These are phyloP conservation scores for Fragaria ananassa DNA, from an alignment of 306 rosid species.

Conservation along the genomic window DNA sequence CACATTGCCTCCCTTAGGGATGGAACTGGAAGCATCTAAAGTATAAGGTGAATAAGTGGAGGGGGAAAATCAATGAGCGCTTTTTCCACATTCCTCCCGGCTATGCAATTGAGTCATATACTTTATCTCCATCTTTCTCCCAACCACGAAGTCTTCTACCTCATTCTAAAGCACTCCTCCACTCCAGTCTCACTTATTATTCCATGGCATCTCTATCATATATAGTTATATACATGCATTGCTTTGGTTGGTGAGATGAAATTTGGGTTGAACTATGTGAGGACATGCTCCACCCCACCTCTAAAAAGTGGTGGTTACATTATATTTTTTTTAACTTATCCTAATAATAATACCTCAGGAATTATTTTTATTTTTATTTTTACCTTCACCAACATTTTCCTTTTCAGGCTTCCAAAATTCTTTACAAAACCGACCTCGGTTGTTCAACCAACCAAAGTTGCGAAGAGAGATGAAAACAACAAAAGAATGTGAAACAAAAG, in stretches of 20 bases:
- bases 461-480: neutral
- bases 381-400: conserved; percentile 19
- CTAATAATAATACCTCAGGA: neutral
- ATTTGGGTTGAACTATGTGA: neutral
- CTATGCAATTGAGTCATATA: neutral
- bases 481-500: neutral
- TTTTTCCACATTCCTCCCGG: neutral
- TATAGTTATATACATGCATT: neutral
- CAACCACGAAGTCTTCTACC: neutral
- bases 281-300: neutral
- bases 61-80: neutral
- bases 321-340: neutral
- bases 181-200: neutral
- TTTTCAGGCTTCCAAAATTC: conserved; percentile 14
- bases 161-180: neutral
- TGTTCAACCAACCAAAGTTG: conserved; percentile 17
- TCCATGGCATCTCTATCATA: neutral
- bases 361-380: too few relatives aligned
- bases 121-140: neutral
- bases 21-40: neutral
- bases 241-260: neutral
- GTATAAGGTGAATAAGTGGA: neutral
- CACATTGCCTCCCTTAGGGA: neutral
- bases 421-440: conserved; percentile 32
- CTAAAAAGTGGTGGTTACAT: neutral